A percentile compares a stretch with the other conserved stretches of the same genome.
Evolutionary conservation across 495 filamentous ascomycete genomes (phyloP).

Genomic region (Cudoniella acicularis): DNA sequence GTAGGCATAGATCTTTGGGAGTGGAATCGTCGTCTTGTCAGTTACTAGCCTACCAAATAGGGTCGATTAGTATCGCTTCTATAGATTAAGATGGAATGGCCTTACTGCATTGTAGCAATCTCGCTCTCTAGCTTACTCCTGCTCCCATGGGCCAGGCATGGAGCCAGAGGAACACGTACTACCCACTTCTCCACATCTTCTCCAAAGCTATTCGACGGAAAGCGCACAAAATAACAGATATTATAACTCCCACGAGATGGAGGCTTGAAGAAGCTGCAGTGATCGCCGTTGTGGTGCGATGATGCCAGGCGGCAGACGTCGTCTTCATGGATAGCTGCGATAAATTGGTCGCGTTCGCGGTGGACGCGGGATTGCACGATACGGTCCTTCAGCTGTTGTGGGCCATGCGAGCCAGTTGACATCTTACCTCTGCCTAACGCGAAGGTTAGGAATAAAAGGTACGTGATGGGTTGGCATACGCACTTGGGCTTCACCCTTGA

Average conservation of each 20-base stretch:
- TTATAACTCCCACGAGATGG: conserved; percentile 26
- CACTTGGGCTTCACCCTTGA: too few relatives aligned
- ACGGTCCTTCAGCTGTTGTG: neutral
- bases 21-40: conserved; percentile 24
- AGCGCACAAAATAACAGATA: conserved; percentile 28
- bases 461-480: too few relatives aligned
- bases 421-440: neutral
- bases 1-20: conserved; percentile 24
- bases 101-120: conserved; percentile 26
- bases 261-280: conserved; percentile 22
- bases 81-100: neutral
- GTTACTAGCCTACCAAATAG: conserved; percentile 18
- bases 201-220: neutral
- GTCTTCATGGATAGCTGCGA: conserved; percentile 6
- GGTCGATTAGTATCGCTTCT: neutral
- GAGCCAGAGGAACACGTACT: conserved; percentile 26
- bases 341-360: conserved; percentile 7
- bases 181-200: conserved; percentile 21
- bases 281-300: conserved; percentile 15
- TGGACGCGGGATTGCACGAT: conserved; percentile 5
- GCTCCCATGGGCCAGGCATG: conserved; percentile 15
- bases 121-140: conserved; percentile 26
- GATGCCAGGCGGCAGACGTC: conserved; percentile 7
- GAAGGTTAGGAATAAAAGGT: conserved; percentile 4
- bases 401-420: conserved; percentile 3